Evolutionary conservation across 2,329 filamentous ascomycete species (phyloP), one percentile per base, ranked within the genome.

Genomic region (Blastomyces emzantsi): DNA sequence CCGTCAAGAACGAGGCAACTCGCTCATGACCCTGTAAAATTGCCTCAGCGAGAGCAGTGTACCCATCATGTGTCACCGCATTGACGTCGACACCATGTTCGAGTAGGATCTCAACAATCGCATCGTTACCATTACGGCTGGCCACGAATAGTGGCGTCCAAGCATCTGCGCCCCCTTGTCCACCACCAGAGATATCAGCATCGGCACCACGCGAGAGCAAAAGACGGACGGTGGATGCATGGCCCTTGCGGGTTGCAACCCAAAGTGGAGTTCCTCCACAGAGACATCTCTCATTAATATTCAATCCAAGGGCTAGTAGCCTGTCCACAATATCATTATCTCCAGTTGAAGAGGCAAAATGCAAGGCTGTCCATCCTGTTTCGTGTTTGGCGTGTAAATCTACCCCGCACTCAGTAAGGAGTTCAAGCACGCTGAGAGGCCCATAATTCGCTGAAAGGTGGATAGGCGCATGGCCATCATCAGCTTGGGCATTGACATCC

Each of bases 101-200:
- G 41, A 59, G 28, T 25, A 47, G 36, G n/a, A 43, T 15, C 25
- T 43, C 17, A 8, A 47, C 41, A 36, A 43, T 28, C 28, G 5
- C 19, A 28, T 17, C 8, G 28, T 45, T 15, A 30, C 56, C 56
- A 15, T 43, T 13, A 17, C 56, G n/a, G 36, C 36, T 47, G 4
- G 56, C 56, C 25, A 47, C n/a, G 36, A 25, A 28, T 13, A 59
- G 28, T 8, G 56, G 56, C n/a, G 56, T 59, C 36, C 36, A 59
- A 43, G 19, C 17, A 15, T 59, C 56, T 19, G 13, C 36, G n/a
- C 41, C 56, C 5, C 19, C 39, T 22, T 9, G n/a, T 22, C 36
- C 56, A 25, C 33, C 56, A 39, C 22, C 41, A 59, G 41, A 22
- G 8, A 59, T 43, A 22, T 59, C 56, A 15, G 56, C 33, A 47